Conservation (phyloP, 352 stramenopile genomes). For the Pythium rhizo-oryzae region DNA sequence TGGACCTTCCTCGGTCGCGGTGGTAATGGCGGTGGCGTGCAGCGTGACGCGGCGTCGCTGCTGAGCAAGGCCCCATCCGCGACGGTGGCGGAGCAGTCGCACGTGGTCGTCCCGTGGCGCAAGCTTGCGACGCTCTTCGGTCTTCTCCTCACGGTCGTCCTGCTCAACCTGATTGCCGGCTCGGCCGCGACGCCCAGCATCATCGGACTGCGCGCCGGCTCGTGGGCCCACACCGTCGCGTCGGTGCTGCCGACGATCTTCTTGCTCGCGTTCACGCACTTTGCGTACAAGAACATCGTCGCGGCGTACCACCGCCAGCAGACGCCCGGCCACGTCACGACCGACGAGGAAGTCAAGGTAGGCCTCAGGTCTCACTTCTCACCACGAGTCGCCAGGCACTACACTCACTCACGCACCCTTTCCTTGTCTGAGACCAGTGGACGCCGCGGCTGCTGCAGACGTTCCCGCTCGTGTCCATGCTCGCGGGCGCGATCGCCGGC, state of each 20-base stretch:
- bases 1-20: constrained; percentile 15
- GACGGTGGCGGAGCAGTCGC: constrained; percentile 30
- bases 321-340: constrained; percentile 46
- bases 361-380: not conserved
- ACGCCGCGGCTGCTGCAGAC: constrained; percentile 61
- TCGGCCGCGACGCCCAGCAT: constrained; percentile 84
- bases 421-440: constrained; percentile 30
- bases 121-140: constrained; percentile 84
- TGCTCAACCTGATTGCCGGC: constrained; percentile 92
- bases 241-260: constrained; percentile 54
- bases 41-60: constrained; percentile 3
- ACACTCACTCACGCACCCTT: not conserved
- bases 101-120: constrained; percentile 69
- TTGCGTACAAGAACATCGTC: constrained; percentile 52
- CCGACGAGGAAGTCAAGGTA: constrained; percentile 41
- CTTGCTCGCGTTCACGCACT: constrained; percentile 69
- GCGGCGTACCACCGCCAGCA: constrained; percentile 49
- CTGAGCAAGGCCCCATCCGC: not conserved
- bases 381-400: not conserved
- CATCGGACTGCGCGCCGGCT: constrained; percentile 86
- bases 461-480: constrained; percentile 89
- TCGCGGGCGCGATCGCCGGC: constrained; percentile 90
- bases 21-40: not conserved
- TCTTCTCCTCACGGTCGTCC: constrained; percentile 89
- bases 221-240: constrained; percentile 70